Conservation (phyloP, 225 moss, liverwort and hornwort genomes). For the Polytrichum commune region DNA sequence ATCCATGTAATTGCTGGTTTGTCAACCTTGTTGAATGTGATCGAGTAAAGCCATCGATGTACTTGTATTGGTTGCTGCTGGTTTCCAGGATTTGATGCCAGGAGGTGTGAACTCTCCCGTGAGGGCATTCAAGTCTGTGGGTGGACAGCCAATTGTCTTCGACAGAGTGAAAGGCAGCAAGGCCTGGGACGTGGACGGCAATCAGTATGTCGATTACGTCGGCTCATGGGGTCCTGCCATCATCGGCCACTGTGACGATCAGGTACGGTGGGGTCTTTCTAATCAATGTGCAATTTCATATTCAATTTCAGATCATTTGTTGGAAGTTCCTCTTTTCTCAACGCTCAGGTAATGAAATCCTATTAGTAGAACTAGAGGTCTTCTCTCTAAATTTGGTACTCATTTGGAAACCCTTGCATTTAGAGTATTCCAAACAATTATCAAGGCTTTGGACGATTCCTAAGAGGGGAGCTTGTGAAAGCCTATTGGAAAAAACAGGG, state of each 20-base stretch:
- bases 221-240: conserved; percentile 98
- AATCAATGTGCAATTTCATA: neutral
- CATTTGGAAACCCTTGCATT: too few species aligned
- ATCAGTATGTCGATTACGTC: conserved; percentile 92
- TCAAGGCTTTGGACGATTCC: too few species aligned
- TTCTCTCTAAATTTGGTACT: too few species aligned
- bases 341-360: too few species aligned
- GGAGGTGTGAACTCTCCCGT: conserved; percentile 98
- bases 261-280: conserved; percentile 29
- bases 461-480: too few species aligned
- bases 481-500: too few species aligned
- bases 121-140: conserved; percentile 95
- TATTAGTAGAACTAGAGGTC: too few species aligned
- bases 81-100: conserved; percentile 81
- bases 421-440: too few species aligned
- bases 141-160: conserved; percentile 89
- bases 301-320: too few species aligned
- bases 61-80: neutral
- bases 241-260: conserved; percentile 85
- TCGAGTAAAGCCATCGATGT: neutral
- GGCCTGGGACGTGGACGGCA: conserved; percentile 93
- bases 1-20: neutral
- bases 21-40: neutral
- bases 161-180: conserved; percentile 91
- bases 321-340: too few species aligned